These are phyloP conservation scores for Zoysia matrella DNA, from an alignment of 202 grass and related monocot genomes.

Conservation along the genomic window DNA sequence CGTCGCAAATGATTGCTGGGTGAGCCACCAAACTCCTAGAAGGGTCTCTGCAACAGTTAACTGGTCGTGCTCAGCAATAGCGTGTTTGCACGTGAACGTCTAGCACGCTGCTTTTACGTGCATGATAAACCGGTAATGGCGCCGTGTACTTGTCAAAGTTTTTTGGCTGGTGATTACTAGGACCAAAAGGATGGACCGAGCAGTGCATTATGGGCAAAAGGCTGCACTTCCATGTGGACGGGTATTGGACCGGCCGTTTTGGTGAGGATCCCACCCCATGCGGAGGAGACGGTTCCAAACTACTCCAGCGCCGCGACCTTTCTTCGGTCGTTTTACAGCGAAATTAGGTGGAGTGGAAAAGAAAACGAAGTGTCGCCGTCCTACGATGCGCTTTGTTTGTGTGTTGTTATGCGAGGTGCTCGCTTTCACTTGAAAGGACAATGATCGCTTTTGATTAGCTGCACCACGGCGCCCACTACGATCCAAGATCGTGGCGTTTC, in stretches of 20 bases:
- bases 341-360: too few relatives aligned
- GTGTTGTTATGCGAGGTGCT: background rate
- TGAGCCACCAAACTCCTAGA: background rate
- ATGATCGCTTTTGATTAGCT: conserved; percentile 18
- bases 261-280: too few relatives aligned
- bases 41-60: background rate
- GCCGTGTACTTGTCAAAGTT: background rate
- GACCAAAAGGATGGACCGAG: conserved; percentile 4
- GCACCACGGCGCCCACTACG: background rate
- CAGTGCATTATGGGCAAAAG: background rate
- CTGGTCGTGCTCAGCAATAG: background rate
- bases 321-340: too few relatives aligned
- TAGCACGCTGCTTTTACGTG: conserved; percentile 39
- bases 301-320: too few relatives aligned
- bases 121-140: conserved; percentile 32
- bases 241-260: background rate
- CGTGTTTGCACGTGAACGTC: background rate
- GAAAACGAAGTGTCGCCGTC: conserved; percentile 2
- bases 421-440: conserved; percentile 15
- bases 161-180: conserved; percentile 5
- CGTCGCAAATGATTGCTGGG: background rate
- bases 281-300: too few relatives aligned
- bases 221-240: conserved; percentile 17
- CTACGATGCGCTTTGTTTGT: background rate
- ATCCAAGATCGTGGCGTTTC: conserved; percentile 8